Conservation (phyloP, 2,329 filamentous ascomycete genomes). For the Thermothelomyces thermophilus region DNA sequence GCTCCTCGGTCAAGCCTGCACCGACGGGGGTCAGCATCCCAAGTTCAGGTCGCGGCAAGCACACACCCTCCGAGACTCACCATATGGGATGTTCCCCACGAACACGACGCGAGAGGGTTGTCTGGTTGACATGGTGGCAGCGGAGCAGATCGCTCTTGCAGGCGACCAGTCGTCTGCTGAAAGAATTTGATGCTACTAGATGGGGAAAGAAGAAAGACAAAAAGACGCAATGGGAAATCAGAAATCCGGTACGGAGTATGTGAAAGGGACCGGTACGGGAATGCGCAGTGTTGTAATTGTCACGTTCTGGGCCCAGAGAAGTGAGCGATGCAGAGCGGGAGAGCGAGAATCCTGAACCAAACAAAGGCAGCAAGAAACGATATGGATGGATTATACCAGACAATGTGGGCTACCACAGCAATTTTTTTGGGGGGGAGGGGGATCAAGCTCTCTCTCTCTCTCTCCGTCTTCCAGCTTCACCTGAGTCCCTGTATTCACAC, state of each 20-base stretch:
- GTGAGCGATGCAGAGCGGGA: not conserved
- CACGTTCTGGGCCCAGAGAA: not conserved
- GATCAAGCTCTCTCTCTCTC: constrained; percentile 1
- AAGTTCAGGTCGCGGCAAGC: not conserved
- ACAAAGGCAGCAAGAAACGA: constrained; percentile 5
- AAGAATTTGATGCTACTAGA: constrained; percentile 5
- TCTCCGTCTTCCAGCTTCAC: constrained; percentile 5
- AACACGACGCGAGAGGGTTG: constrained; percentile 74
- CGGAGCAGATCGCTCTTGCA: not conserved
- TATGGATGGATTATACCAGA: constrained; percentile 9
- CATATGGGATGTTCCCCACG: constrained; percentile 81
- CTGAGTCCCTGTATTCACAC: not conserved
- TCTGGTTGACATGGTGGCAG: constrained; percentile 61
- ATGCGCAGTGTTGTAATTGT: constrained; percentile 1
- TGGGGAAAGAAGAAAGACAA: not conserved
- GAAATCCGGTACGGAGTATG: not conserved
- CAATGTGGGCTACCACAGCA: constrained; percentile 12
- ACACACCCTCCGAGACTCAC: constrained; percentile 35
- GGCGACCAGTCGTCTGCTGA: not conserved
- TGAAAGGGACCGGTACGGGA: not conserved
- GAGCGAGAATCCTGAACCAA: not conserved
- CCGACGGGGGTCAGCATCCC: constrained; percentile 8
- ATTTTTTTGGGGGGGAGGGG: no score
- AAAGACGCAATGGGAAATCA: not conserved
- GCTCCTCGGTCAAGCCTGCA: constrained; percentile 88